Conservation (phyloP, 192 early-diverging fungal genomes). For the Mortierella antarctica region DNA sequence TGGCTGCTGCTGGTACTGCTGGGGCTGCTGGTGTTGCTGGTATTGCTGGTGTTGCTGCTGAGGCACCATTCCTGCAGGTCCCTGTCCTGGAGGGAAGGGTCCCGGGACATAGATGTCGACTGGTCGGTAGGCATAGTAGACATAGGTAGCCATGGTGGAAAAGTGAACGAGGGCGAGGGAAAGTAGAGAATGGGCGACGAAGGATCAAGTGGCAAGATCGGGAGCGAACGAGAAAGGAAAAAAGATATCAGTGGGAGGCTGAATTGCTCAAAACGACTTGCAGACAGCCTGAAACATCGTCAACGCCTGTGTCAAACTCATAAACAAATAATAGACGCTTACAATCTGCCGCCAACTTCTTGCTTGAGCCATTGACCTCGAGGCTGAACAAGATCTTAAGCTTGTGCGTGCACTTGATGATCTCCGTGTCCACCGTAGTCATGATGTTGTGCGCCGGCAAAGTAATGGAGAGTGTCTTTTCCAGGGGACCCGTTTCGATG, state of each 20-base stretch:
- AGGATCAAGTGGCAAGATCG: neutral
- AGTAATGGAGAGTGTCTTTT: conserved; percentile 21
- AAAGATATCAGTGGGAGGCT: neutral
- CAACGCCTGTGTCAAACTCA: too few species aligned
- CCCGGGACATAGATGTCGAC: conserved; percentile 45
- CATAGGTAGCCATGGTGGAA: too few species aligned
- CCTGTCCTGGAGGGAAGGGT: conserved; percentile 52
- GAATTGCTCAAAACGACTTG: neutral
- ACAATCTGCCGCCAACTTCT: conserved; percentile 36
- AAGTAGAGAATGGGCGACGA: neutral
- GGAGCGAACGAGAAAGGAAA: neutral
- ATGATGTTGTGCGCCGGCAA: conserved; percentile 30
- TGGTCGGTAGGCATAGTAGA: neutral
- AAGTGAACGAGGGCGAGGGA: neutral
- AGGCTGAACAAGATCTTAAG: conserved; percentile 35
- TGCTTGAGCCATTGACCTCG: conserved; percentile 30
- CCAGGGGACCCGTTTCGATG: conserved; percentile 32
- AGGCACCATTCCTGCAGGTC: neutral
- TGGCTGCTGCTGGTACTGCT: conserved; percentile 9
- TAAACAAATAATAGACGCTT: neutral
- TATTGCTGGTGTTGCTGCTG: conserved; percentile 2
- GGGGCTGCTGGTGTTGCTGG: conserved; percentile 7
- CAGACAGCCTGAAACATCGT: neutral
- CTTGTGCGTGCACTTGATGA: conserved; percentile 43
- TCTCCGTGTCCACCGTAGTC: conserved; percentile 39